Conservation (phyloP, 345 rosid genomes). For the Populus deltoides region DNA sequence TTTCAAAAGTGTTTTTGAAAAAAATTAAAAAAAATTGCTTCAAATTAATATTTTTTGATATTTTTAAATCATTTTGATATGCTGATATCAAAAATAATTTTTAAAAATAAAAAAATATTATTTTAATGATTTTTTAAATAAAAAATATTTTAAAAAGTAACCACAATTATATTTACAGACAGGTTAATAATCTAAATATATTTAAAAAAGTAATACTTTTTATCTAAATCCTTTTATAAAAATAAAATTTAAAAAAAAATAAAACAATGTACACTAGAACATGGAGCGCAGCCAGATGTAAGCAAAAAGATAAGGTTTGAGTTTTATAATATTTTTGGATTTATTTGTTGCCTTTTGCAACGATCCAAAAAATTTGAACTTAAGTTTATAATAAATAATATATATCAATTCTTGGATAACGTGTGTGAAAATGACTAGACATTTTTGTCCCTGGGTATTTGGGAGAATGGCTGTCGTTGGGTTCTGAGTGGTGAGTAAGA, state of each 20-base stretch:
- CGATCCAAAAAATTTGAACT: constrained; percentile 8
- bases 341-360: background rate
- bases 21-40: no score
- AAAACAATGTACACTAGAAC: background rate
- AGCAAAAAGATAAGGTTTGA: background rate
- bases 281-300: background rate
- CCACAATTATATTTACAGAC: no score
- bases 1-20: no score
- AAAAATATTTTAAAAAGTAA: no score
- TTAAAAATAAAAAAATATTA: no score
- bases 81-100: no score
- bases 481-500: background rate
- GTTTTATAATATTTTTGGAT: background rate
- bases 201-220: background rate
- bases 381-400: background rate
- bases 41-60: no score
- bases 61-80: no score
- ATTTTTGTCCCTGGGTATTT: background rate
- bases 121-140: no score
- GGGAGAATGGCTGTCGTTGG: background rate
- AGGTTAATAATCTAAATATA: no score
- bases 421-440: background rate
- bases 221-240: no score
- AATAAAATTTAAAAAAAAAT: no score
- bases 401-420: background rate